phyloP scores from a whole-genome alignment of 768 basidiomycete species.

The Suillus occidentalis region DNA sequence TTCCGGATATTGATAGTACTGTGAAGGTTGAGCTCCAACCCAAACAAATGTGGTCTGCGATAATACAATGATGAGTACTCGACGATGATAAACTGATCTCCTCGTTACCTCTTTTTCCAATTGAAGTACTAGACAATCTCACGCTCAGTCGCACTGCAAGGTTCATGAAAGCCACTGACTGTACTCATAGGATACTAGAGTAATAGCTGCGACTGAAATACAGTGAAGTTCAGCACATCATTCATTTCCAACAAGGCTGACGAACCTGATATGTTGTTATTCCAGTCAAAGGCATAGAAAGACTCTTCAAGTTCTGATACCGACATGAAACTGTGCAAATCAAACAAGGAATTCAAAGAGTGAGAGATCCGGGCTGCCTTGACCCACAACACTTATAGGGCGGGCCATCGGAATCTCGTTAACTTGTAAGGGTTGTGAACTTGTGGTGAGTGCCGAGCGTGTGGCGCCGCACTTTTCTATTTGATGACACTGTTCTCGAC shows the following conservation, averaged over 20 bases:
- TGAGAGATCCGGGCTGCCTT: background rate
- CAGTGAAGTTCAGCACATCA: background rate
- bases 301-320: background rate
- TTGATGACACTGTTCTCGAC: background rate
- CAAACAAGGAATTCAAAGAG: background rate
- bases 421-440: background rate
- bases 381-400: background rate
- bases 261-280: background rate
- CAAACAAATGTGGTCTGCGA: constrained; percentile 1
- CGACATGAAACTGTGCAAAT: background rate
- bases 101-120: constrained; percentile 1
- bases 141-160: background rate
- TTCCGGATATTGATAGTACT: background rate
- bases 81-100: background rate
- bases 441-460: background rate
- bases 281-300: background rate
- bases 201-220: background rate
- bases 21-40: background rate
- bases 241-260: background rate
- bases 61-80: background rate
- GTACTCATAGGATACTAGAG: background rate
- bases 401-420: background rate
- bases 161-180: background rate
- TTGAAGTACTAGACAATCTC: background rate
- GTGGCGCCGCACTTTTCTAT: background rate